Base-by-base conservation (phyloP, 1,139 yeast genomes). In the Hemisphaericaspora xylanilytica region DNA sequence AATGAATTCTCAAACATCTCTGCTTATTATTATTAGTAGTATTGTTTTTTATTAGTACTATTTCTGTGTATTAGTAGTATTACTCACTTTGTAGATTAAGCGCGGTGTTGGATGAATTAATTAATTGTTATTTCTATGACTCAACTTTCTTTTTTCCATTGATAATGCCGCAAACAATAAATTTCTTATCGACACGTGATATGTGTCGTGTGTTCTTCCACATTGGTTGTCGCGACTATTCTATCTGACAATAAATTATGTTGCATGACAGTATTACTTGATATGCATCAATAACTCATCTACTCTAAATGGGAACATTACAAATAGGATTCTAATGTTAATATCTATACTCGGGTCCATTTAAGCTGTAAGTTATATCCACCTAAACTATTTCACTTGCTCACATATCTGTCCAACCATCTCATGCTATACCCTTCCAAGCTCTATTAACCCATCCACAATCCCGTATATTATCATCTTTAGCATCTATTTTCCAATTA, bases 401-500 rank as follows among this genome's bases (percentile, higher is more conserved):
- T n/a, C n/a, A n/a, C n/a, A n/a, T n/a, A n/a, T n/a, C n/a, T n/a
- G n/a, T n/a, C n/a, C n/a, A n/a, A n/a, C n/a, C n/a, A n/a, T n/a
- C 18, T 42, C 51, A 68, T 13, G 64, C 60, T 40, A 62, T 44
- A 2, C 78, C 81, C 29, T 61, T 63, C 61, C 71, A 78, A 4
- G 78, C 79, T 37, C 81, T 61, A 31, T 61, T 59, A 4, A 82
- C 89, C 89, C 90, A 85, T 7, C 86, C 85, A 59, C 95, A 85
- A 56, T 84, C 94, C 57, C 90, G 70, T 32, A 80, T 58, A 12
- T 76, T 75, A 46, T 70, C 70, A 36, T 75, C 73, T 33, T 67
- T 62, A 12, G 73, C 74, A 39, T 76, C 81, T 35, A 70, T 64
- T 45, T 78, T 75, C 55, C 80, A 81, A 50, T 70, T 72, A 2